A percentile compares a stretch with the other conserved stretches of the same genome.
Conservation (phyloP, 441 rosid species). For the Jatropha podagrica region DNA sequence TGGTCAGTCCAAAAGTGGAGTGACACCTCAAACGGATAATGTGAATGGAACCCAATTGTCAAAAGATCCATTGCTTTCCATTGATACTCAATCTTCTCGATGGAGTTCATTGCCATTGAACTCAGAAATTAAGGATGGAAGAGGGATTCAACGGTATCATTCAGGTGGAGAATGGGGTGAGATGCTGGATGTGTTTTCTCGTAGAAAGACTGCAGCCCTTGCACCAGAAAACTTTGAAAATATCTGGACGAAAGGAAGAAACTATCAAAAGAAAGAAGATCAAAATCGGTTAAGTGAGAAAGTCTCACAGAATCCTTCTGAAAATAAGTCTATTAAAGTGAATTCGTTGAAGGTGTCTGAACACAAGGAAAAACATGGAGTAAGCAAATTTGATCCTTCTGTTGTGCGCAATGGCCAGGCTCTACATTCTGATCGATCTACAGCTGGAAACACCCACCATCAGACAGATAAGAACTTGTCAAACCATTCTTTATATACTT, state of each 20-base stretch:
- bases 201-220: conserved; percentile 84
- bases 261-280: conserved; percentile 64
- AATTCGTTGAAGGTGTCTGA: conserved; percentile 36
- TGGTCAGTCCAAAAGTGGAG: conserved; percentile 44
- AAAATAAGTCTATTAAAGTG: conserved; percentile 33
- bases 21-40: conserved; percentile 39
- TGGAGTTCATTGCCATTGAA: conserved; percentile 67
- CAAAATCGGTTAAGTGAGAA: conserved; percentile 46
- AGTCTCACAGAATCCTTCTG: conserved; percentile 46
- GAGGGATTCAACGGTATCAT: conserved; percentile 44
- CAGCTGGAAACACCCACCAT: conserved; percentile 31
- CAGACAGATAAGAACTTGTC: conserved; percentile 34
- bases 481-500: conserved; percentile 41
- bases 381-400: conserved; percentile 30
- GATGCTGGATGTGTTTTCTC: conserved; percentile 74
- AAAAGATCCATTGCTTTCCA: conserved; percentile 95
- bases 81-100: conserved; percentile 70
- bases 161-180: conserved; percentile 86
- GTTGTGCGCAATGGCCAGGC: conserved; percentile 29
- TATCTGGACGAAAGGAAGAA: conserved; percentile 98
- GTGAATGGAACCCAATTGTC: conserved; percentile 40
- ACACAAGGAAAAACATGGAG: conserved; percentile 35
- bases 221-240: conserved; percentile 97
- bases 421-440: conserved; percentile 31
- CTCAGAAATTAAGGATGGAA: conserved; percentile 49